These are phyloP conservation scores for Cichorium intybus DNA, from an alignment of 140 eudicot species.

Conservation along the genomic window DNA sequence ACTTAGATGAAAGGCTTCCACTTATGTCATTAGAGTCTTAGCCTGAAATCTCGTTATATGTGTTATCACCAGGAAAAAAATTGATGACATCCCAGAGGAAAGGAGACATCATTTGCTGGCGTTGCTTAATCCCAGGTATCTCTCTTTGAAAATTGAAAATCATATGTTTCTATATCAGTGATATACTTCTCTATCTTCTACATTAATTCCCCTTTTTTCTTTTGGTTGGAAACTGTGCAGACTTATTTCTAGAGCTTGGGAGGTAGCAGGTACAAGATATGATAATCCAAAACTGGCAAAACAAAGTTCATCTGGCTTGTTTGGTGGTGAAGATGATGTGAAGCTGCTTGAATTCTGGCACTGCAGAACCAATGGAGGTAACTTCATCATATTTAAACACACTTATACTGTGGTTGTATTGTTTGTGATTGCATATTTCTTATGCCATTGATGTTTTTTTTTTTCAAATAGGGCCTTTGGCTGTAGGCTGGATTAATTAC, in stretches of 20 bases:
- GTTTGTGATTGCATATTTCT: slow-evolving; percentile 7
- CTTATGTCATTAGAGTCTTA: background rate
- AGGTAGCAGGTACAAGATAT: slow-evolving; percentile 72
- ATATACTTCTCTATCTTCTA: background rate
- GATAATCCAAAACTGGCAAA: slow-evolving; percentile 50
- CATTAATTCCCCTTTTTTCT: background rate
- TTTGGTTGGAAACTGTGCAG: slow-evolving; percentile 28
- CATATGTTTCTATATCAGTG: background rate
- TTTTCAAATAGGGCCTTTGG: slow-evolving; percentile 51
- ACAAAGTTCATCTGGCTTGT: slow-evolving; percentile 48
- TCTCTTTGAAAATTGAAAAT: background rate
- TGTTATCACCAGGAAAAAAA: slow-evolving; percentile 67
- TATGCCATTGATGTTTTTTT: slow-evolving; percentile 15
- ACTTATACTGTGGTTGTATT: background rate
- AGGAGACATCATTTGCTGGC: slow-evolving; percentile 61
- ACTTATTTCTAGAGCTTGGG: slow-evolving; percentile 76
- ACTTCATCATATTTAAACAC: background rate
- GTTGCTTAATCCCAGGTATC: slow-evolving; percentile 62
- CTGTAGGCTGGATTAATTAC: slow-evolving; percentile 56
- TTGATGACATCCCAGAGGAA: slow-evolving; percentile 79
- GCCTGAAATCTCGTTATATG: background rate
- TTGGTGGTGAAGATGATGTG: slow-evolving; percentile 36
- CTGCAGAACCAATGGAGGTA: slow-evolving; percentile 80
- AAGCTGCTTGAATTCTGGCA: slow-evolving; percentile 61
- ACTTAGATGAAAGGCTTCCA: background rate